A percentile compares a stretch with the other conserved stretches of the same genome.
Evolutionary conservation across 1,139 yeast genomes (phyloP).

Genomic region (Sugiyamaella grinbergsii): DNA sequence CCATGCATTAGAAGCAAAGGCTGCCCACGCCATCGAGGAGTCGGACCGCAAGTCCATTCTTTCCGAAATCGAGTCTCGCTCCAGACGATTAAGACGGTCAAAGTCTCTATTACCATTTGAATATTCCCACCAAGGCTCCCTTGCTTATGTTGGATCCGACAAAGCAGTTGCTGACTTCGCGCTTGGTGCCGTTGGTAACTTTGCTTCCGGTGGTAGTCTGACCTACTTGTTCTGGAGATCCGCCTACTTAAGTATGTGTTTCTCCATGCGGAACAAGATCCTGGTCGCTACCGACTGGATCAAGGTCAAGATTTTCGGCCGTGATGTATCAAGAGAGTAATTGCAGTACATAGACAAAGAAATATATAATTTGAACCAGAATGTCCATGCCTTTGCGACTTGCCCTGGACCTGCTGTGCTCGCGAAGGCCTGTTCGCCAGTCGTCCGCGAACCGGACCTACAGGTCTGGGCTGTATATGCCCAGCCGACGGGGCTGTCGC

Average conservation of each 20-base stretch:
- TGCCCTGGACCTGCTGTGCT: too few relatives aligned
- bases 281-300: constrained; percentile 86
- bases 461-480: too few relatives aligned
- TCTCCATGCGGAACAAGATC: constrained; percentile 83
- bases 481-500: too few relatives aligned
- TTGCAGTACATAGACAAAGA: background rate
- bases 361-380: background rate
- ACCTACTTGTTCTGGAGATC: constrained; percentile 95
- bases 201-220: constrained; percentile 80
- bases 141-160: constrained; percentile 79
- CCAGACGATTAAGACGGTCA: constrained; percentile 52
- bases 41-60: constrained; percentile 41
- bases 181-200: constrained; percentile 79
- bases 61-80: constrained; percentile 44
- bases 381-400: too few relatives aligned
- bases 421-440: too few relatives aligned
- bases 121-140: constrained; percentile 63
- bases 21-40: constrained; percentile 39
- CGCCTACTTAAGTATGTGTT: constrained; percentile 89
- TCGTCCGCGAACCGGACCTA: too few relatives aligned
- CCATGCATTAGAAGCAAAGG: constrained; percentile 45
- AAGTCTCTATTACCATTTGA: constrained; percentile 74
- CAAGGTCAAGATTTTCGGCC: constrained; percentile 83
- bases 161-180: constrained; percentile 91
- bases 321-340: constrained; percentile 60